These are phyloP conservation scores for Solioccasus polychromus DNA, from an alignment of 768 basidiomycete genomes.

Conservation along the genomic window DNA sequence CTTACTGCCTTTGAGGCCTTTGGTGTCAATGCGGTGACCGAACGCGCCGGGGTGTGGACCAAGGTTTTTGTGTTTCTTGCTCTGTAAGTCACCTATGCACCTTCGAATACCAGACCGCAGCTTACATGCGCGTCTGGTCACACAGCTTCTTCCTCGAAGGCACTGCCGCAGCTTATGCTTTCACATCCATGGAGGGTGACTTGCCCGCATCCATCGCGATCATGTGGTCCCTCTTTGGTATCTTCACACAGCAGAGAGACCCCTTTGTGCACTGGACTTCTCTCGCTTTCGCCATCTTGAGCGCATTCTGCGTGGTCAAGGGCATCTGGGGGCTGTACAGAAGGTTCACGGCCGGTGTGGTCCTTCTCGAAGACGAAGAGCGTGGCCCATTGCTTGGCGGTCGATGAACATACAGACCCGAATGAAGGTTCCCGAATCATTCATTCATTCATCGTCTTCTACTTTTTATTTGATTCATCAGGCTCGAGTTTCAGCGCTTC, in stretches of 20 bases:
- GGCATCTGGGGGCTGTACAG: constrained; percentile 56
- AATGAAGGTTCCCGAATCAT: background rate
- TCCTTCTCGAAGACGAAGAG: constrained; percentile 81
- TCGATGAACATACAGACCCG: constrained; percentile 12
- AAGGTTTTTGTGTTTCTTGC: constrained; percentile 94
- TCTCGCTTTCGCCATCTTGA: constrained; percentile 80
- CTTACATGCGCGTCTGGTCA: constrained; percentile 5
- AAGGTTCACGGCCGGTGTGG: constrained; percentile 44
- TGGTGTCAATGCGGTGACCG: constrained; percentile 66
- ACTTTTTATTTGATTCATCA: background rate
- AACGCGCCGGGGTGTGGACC: constrained; percentile 81
- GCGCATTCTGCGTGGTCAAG: constrained; percentile 82
- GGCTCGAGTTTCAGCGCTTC: background rate
- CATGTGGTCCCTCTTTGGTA: constrained; percentile 90
- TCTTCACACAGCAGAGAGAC: constrained; percentile 72
- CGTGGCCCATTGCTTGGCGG: constrained; percentile 72
- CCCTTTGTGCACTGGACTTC: constrained; percentile 89
- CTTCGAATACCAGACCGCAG: background rate
- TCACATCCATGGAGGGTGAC: constrained; percentile 87
- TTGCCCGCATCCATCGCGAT: constrained; percentile 90
- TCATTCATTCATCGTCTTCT: background rate
- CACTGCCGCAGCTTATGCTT: constrained; percentile 92
- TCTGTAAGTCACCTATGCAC: constrained; percentile 47
- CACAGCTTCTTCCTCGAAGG: constrained; percentile 86
- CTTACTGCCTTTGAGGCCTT: constrained; percentile 87